Base-by-base conservation (phyloP, 306 rosid species). In the Prunus armeniaca region DNA sequence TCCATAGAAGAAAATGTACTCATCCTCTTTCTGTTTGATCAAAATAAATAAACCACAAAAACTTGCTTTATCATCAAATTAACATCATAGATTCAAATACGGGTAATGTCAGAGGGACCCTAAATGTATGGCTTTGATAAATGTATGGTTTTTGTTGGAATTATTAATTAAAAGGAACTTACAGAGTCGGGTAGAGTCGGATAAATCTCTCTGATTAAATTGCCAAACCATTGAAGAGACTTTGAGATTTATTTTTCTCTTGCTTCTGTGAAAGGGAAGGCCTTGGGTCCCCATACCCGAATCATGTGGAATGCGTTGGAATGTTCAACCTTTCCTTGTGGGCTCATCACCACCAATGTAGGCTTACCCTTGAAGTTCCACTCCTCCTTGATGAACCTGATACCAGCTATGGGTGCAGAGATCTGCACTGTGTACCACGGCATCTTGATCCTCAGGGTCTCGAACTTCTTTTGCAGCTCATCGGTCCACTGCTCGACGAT, bases 1-100 rank as follows among this genome's bases (percentile, higher is more conserved):
- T 14, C 97, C 97, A 19, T 88, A 88, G 71, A 88, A 86, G 77
- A 92, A 78, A 12, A 90, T 87, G 63, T 79, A 80, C 55, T 80
- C 90, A 0, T 81, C 73, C 78, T 90, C 86, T 5, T 32, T 32
- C 38, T 32, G 7, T 32, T 32, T 30, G 5, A 30, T 30, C 34
- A 30, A 30, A 30, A 30, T 30, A 30, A 30, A 32, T 32, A 5
- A 32, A 32, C 38, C 38, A 32, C 38, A 1, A 32, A 32, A 32
- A 5, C 38, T 32, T 32, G 38, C 7, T 32, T 32, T 1, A 1
- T 32, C 38, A 32, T 32, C 1, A 2, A 51, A 72, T 15, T 32
- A 2, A 5, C 11, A 1, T 3, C 20, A 18, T 18, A 43, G 5
- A 10, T 67, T 18, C 12, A 66, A 43, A 66, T 15, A 4, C 34